Conservation (phyloP, 169 alveolate species). For the Plasmodium reichenowi region DNA sequence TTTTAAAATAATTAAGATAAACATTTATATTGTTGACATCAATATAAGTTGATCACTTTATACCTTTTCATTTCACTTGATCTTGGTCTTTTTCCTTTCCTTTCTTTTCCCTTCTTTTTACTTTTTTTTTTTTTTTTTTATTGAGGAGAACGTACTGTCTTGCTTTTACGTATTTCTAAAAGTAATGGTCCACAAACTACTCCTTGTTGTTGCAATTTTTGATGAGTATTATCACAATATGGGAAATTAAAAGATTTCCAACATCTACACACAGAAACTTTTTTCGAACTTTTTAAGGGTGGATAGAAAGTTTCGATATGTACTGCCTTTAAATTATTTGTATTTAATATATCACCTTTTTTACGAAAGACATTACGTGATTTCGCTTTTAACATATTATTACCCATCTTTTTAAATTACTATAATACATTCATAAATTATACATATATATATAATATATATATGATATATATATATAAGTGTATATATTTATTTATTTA, state of each 20-base stretch:
- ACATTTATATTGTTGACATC: too few species aligned
- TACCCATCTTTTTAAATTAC: slow-evolving; percentile 18
- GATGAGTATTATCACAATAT: slow-evolving; percentile 89
- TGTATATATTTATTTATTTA: background rate
- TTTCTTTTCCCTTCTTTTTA: background rate
- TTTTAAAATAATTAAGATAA: too few species aligned
- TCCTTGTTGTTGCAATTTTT: slow-evolving; percentile 85
- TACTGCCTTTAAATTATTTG: slow-evolving; percentile 58
- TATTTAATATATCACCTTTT: slow-evolving; percentile 65
- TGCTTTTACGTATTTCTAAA: slow-evolving; percentile 80
- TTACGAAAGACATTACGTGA: slow-evolving; percentile 12
- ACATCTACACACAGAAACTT: slow-evolving; percentile 87
- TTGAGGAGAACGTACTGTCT: background rate
- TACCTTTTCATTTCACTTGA: too few species aligned
- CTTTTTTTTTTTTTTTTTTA: background rate
- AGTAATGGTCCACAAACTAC: slow-evolving; percentile 86
- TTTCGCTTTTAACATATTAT: slow-evolving; percentile 27
- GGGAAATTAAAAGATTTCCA: slow-evolving; percentile 90
- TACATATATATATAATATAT: background rate
- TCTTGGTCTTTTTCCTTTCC: too few species aligned
- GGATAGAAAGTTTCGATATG: slow-evolving; percentile 77
- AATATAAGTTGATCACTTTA: too few species aligned
- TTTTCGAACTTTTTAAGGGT: slow-evolving; percentile 69
- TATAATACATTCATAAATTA: background rate
- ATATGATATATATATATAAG: background rate